Conservation (phyloP, 1,139 yeast species). For the Wickerhamiella infanticola region DNA sequence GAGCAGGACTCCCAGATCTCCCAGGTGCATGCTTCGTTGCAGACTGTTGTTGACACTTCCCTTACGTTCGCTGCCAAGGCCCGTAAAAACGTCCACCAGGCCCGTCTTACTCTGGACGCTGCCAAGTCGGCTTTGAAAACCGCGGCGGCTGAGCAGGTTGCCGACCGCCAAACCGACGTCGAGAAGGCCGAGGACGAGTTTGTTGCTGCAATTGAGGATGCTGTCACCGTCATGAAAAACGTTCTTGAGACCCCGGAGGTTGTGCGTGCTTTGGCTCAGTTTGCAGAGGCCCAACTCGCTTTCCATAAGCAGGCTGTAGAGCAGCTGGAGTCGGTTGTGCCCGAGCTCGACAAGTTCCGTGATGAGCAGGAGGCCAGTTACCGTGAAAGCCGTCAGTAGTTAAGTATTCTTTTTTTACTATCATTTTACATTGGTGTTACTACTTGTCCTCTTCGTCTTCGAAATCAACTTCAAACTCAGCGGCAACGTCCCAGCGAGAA, state of each 20-base stretch:
- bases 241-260: conserved; percentile 65
- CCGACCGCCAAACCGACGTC: conserved; percentile 59
- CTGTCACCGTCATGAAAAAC: conserved; percentile 70
- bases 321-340: conserved; percentile 48
- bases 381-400: conserved; percentile 16
- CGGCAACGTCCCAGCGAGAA: conserved; percentile 78
- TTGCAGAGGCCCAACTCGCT: conserved; percentile 67
- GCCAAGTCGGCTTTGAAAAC: conserved; percentile 55
- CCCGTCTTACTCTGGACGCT: conserved; percentile 66
- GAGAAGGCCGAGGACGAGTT: conserved; percentile 83
- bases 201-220: conserved; percentile 83
- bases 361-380: conserved; percentile 34
- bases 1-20: conserved; percentile 68
- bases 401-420: conserved; percentile 2
- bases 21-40: conserved; percentile 55
- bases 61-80: conserved; percentile 54
- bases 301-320: conserved; percentile 68
- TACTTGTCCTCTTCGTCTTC: conserved; percentile 23
- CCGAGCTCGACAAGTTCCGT: conserved; percentile 46
- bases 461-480: conserved; percentile 57
- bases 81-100: conserved; percentile 63
- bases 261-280: conserved; percentile 50
- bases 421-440: conserved; percentile 3
- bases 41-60: conserved; percentile 47
- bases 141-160: conserved; percentile 44